A percentile compares a stretch with the other conserved stretches of the same genome.
Evolutionary conservation across 2,329 filamentous ascomycete species (phyloP).

Genomic region (Corinectria fuckeliana): DNA sequence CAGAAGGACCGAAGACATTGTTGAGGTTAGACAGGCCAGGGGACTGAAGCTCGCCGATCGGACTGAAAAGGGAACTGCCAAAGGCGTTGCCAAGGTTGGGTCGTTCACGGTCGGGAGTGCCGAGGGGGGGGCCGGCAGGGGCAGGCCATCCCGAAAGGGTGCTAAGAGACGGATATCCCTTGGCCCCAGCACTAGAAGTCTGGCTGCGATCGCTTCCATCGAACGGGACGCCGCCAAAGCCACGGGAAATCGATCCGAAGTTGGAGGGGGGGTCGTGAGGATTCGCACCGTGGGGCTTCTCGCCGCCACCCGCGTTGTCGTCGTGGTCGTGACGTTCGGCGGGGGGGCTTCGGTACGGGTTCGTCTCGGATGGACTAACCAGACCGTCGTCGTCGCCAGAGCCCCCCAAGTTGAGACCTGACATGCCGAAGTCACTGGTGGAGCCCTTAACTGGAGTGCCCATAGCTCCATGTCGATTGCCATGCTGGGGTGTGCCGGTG

Average conservation of each 20-base stretch:
- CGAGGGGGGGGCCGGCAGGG: conserved; percentile 61
- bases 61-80: conserved; percentile 80
- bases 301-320: conserved; percentile 57
- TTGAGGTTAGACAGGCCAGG: conserved; percentile 72
- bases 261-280: conserved; percentile 49
- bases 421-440: conserved; percentile 67
- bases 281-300: conserved; percentile 52
- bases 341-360: conserved; percentile 91
- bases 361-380: conserved; percentile 91
- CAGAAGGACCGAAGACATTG: conserved; percentile 71
- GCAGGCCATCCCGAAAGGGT: conserved; percentile 69
- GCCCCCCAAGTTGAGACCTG: conserved; percentile 64
- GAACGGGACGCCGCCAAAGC: conserved; percentile 58
- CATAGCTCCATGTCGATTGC: conserved; percentile 49
- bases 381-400: conserved; percentile 69
- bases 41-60: conserved; percentile 79
- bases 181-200: conserved; percentile 85
- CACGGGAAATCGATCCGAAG: conserved; percentile 63
- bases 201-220: conserved; percentile 90
- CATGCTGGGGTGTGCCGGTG: conserved; percentile 35
- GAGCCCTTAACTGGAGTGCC: conserved; percentile 63
- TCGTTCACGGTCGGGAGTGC: conserved; percentile 72
- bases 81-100: conserved; percentile 65
- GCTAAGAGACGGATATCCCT: conserved; percentile 69
- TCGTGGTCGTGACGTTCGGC: conserved; percentile 75